Percentiles rank a stretch among this genome's conserved stretches.
phyloP scores from a whole-genome alignment of 2,329 filamentous ascomycete species.

The Sclerotinia nivalis region DNA sequence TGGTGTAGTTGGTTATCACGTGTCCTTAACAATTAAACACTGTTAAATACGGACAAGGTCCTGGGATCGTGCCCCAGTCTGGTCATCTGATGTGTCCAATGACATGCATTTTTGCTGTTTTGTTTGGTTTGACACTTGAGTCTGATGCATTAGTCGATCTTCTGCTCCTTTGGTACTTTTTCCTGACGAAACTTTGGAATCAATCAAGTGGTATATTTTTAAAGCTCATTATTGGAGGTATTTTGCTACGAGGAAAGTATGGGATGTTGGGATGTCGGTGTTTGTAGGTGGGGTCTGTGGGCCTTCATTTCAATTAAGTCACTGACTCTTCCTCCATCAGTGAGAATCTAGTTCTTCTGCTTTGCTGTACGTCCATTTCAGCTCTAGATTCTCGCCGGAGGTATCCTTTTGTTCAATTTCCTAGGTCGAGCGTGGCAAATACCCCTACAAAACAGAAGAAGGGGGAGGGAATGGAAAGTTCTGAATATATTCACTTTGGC shows the following conservation, averaged over 20 bases:
- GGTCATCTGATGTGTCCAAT: accelerated
- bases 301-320: neutral
- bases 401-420: neutral
- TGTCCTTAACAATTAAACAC: neutral
- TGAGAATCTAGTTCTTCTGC: neutral
- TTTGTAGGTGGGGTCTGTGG: neutral
- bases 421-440: neutral
- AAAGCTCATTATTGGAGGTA: neutral
- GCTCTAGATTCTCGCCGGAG: neutral
- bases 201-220: neutral
- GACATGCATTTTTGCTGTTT: neutral
- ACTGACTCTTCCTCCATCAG: too few relatives aligned
- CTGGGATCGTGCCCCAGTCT: constrained; percentile 18
- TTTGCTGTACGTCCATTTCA: too few relatives aligned
- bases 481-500: neutral
- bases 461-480: too few relatives aligned
- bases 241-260: neutral
- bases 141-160: neutral
- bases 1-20: constrained; percentile 22
- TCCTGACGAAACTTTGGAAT: too few relatives aligned
- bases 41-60: constrained; percentile 19
- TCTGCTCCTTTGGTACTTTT: neutral
- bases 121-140: neutral
- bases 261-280: neutral
- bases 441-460: too few relatives aligned